Percentiles rank a stretch among this genome's conserved stretches.
Conservation (phyloP, 2,329 filamentous ascomycete genomes). For the Colletotrichum echinochloae region DNA sequence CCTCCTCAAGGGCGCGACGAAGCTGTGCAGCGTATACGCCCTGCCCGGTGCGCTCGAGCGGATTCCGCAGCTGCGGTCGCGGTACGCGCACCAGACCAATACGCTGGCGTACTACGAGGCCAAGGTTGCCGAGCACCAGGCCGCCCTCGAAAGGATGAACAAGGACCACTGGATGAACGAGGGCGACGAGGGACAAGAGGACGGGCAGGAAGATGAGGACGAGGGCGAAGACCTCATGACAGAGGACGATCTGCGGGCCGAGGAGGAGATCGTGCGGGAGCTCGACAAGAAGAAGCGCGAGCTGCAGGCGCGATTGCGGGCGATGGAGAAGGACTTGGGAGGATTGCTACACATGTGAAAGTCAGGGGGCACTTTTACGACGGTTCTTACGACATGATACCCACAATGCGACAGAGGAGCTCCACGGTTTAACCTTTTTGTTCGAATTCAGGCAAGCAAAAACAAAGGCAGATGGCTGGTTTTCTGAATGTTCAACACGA, state of each 20-base stretch:
- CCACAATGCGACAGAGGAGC: conserved; percentile 28
- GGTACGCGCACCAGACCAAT: conserved; percentile 76
- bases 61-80: conserved; percentile 77
- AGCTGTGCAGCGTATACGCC: conserved; percentile 88
- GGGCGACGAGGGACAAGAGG: conserved; percentile 65
- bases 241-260: conserved; percentile 75
- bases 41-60: conserved; percentile 82
- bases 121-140: conserved; percentile 80
- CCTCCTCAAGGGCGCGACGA: conserved; percentile 87
- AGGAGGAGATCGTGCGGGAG: conserved; percentile 74
- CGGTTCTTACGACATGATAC: conserved; percentile 28
- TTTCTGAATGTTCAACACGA: conserved; percentile 18
- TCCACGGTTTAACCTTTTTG: conserved; percentile 23
- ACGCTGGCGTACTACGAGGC: conserved; percentile 86
- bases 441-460: background rate
- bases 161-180: conserved; percentile 68
- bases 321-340: conserved; percentile 68
- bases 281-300: conserved; percentile 69
- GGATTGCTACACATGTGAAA: conserved; percentile 65
- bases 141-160: conserved; percentile 80
- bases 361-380: conserved; percentile 3
- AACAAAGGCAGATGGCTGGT: background rate
- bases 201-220: conserved; percentile 54
- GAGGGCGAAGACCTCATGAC: conserved; percentile 64
- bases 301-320: conserved; percentile 63